These are phyloP conservation scores for Sugiyamaella japonica DNA, from an alignment of 1,139 yeast species.

Conservation along the genomic window DNA sequence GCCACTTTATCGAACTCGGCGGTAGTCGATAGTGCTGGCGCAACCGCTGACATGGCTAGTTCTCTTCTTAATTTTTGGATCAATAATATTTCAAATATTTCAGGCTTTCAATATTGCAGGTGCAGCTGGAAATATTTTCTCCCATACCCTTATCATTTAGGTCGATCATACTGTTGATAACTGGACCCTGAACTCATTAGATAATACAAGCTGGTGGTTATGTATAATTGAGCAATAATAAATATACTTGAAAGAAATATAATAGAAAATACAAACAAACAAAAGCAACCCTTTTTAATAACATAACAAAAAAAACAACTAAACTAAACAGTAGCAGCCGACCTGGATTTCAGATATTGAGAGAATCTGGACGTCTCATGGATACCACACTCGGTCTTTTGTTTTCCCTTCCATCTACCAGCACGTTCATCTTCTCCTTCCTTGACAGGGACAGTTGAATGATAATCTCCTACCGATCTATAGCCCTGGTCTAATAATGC, in stretches of 20 bases:
- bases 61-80: background rate
- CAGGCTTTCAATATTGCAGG: no score
- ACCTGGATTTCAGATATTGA: constrained; percentile 45
- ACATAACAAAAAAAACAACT: background rate
- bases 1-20: constrained; percentile 56
- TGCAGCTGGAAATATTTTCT: background rate
- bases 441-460: constrained; percentile 83
- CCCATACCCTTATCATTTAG: background rate
- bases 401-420: constrained; percentile 94
- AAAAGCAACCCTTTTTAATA: background rate
- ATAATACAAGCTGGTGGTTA: no score
- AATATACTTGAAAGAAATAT: background rate
- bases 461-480: constrained; percentile 94
- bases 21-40: constrained; percentile 62
- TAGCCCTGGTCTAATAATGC: constrained; percentile 82
- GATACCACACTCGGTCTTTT: constrained; percentile 94
- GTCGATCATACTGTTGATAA: background rate
- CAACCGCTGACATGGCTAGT: constrained; percentile 33
- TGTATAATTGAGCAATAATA: background rate
- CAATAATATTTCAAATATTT: background rate
- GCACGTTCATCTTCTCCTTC: constrained; percentile 95
- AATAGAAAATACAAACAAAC: constrained; percentile 2
- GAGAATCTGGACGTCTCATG: constrained; percentile 78
- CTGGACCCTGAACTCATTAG: no score
- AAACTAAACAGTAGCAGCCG: constrained; percentile 7